Evolutionary conservation across 768 basidiomycete species (phyloP).

Genomic region (Lactifluus volemus): DNA sequence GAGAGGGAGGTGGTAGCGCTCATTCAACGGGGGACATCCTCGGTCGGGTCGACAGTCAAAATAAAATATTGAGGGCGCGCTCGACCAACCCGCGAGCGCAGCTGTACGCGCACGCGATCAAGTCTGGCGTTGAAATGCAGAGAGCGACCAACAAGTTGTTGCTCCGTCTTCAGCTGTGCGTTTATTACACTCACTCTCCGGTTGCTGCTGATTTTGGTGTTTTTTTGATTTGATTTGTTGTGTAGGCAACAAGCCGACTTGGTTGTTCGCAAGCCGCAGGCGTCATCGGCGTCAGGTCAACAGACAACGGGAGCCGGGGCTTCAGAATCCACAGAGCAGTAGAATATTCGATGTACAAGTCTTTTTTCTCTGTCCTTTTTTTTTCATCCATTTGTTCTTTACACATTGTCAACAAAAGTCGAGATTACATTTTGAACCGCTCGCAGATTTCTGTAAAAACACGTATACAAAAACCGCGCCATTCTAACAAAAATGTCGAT

Average conservation of each 20-base stretch:
- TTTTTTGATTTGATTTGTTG: too few species aligned
- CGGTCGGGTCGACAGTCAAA: slow-evolving; percentile 81
- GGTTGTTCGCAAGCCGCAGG: slow-evolving; percentile 52
- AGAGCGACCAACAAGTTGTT: slow-evolving; percentile 67
- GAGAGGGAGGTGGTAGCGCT: slow-evolving; percentile 67
- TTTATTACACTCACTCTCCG: not conserved
- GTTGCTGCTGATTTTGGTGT: not conserved
- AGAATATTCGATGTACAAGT: not conserved
- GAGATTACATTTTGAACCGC: slow-evolving; percentile 3
- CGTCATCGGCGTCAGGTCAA: slow-evolving; percentile 21
- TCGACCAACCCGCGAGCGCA: slow-evolving; percentile 71
- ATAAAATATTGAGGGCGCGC: slow-evolving; percentile 81
- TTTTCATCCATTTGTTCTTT: not conserved
- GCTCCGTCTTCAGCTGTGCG: slow-evolving; percentile 78
- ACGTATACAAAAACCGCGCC: slow-evolving; percentile 1
- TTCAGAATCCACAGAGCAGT: slow-evolving; percentile 8
- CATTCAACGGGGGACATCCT: slow-evolving; percentile 68
- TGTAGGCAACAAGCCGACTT: slow-evolving; percentile 75
- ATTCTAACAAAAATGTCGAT: not conserved
- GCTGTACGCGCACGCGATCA: slow-evolving; percentile 67
- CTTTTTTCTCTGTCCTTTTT: not conserved
- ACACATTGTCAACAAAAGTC: not conserved
- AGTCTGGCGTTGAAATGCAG: slow-evolving; percentile 63
- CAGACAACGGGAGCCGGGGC: not conserved
- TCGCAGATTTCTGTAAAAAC: not conserved